Conservation (phyloP, 352 stramenopile genomes). For the Aphanomyces cochlioides region DNA sequence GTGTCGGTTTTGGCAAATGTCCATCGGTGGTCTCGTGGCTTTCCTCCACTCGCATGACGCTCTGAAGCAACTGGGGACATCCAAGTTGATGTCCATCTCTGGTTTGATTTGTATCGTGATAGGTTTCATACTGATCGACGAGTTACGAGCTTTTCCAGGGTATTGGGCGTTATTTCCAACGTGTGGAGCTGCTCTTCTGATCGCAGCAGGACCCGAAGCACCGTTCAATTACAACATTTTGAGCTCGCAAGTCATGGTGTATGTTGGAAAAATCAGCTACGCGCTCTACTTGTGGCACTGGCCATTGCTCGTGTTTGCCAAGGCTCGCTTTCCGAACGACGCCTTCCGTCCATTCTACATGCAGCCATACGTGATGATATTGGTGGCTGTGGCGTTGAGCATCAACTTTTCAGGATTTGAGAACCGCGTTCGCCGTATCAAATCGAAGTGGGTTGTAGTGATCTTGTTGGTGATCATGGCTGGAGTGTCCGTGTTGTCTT, state of each 20-base stretch:
- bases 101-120: constrained; percentile 21
- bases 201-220: not conserved
- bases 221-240: constrained; percentile 18
- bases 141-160: constrained; percentile 26
- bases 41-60: not conserved
- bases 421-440: constrained; percentile 8
- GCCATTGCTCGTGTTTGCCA: constrained; percentile 27
- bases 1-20: constrained; percentile 29
- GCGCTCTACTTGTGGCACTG: constrained; percentile 28
- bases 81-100: not conserved
- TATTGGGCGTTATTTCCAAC: constrained; percentile 22
- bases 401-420: constrained; percentile 24
- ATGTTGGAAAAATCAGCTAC: constrained; percentile 29
- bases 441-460: constrained; percentile 20
- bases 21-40: constrained; percentile 17
- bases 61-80: no score
- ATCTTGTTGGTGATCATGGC: constrained; percentile 12
- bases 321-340: constrained; percentile 13
- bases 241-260: constrained; percentile 6
- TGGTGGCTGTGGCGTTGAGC: constrained; percentile 20
- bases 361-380: constrained; percentile 25
- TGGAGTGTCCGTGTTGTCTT: not conserved
- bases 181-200: constrained; percentile 10
- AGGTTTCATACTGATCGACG: constrained; percentile 6
- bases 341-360: constrained; percentile 14